Evolutionary conservation across 768 basidiomycete genomes (phyloP).

Genomic region (Collybiopsis confluens): DNA sequence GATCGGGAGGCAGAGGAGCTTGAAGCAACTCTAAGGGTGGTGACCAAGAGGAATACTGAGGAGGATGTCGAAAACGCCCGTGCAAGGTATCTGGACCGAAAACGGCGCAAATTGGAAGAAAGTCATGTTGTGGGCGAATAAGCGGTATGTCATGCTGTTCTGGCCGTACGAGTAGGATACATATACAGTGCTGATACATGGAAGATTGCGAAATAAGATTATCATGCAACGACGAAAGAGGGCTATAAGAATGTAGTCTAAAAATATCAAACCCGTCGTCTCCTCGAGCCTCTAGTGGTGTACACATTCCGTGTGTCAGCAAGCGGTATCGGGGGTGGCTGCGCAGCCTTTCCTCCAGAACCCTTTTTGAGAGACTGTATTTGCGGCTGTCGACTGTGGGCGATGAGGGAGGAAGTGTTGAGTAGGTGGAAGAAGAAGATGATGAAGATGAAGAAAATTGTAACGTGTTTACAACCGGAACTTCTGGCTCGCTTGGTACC

Average conservation of each 20-base stretch:
- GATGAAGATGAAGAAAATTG: constrained; percentile 10
- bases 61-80: constrained; percentile 69
- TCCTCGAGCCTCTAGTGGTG: constrained; percentile 24
- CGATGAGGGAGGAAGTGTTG: background rate
- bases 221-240: no score
- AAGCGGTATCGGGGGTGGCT: constrained; percentile 28
- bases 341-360: constrained; percentile 10
- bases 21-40: constrained; percentile 60
- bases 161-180: background rate
- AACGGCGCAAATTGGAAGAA: constrained; percentile 66
- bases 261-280: constrained; percentile 11
- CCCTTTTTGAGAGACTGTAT: constrained; percentile 15
- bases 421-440: constrained; percentile 8
- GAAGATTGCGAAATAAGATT: background rate
- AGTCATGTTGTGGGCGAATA: background rate
- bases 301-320: constrained; percentile 41
- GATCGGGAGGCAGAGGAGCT: constrained; percentile 59
- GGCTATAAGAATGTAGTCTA: background rate
- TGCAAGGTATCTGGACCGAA: constrained; percentile 73
- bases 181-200: constrained; percentile 1
- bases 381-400: constrained; percentile 9
- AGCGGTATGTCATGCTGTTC: background rate
- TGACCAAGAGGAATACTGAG: constrained; percentile 74
- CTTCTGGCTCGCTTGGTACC: constrained; percentile 6
- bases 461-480: background rate